A percentile compares a stretch with the other conserved stretches of the same genome.
Evolutionary conservation across 768 basidiomycete genomes (phyloP).

Genomic region (Omphalotus guepiniiformis): DNA sequence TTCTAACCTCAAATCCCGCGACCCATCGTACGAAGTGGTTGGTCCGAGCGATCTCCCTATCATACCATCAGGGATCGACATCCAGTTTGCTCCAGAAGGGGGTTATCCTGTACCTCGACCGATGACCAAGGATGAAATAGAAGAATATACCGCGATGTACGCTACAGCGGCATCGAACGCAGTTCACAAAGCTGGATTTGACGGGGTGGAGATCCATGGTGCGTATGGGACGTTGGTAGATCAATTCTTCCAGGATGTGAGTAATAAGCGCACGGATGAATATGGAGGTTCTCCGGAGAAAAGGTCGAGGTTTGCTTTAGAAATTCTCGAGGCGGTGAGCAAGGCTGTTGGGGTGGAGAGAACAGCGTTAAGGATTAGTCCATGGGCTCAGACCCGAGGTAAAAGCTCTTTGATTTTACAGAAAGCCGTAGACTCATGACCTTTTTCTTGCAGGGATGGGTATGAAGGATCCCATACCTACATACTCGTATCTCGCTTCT

Average conservation of each 20-base stretch:
- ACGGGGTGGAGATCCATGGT: constrained; percentile 45
- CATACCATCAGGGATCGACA: background rate
- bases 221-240: constrained; percentile 31
- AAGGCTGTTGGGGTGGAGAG: constrained; percentile 38
- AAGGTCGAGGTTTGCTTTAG: constrained; percentile 40
- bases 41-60: constrained; percentile 17
- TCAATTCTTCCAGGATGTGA: constrained; percentile 38
- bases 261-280: constrained; percentile 43
- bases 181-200: constrained; percentile 45
- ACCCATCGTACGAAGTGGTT: constrained; percentile 17
- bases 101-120: constrained; percentile 19
- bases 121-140: constrained; percentile 34
- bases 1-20: constrained; percentile 14
- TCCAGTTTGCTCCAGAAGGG: background rate
- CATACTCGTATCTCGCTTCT: constrained; percentile 40
- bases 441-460: constrained; percentile 25
- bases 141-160: constrained; percentile 32
- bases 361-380: constrained; percentile 41
- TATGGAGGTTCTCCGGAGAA: constrained; percentile 52
- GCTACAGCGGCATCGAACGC: constrained; percentile 37
- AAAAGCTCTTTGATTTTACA: constrained; percentile 16
- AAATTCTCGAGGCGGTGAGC: constrained; percentile 36
- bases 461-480: constrained; percentile 40
- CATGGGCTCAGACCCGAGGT: constrained; percentile 30
- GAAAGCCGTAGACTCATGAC: constrained; percentile 11